A percentile compares a stretch with the other conserved stretches of the same genome.
Conservation (phyloP, 2,329 filamentous ascomycete genomes). For the Rosellinia necatrix region DNA sequence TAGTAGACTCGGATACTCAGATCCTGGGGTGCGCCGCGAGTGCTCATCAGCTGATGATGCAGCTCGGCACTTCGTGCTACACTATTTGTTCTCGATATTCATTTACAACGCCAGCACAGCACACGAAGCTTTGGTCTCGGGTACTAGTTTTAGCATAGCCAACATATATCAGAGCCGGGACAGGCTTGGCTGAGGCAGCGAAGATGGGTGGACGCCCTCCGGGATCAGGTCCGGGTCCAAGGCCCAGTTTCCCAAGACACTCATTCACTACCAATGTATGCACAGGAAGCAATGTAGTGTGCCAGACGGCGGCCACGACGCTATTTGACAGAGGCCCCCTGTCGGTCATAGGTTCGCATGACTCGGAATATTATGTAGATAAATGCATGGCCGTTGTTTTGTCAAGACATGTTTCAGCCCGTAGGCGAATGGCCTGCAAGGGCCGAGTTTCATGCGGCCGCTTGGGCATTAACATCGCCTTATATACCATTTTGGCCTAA, state of each 20-base stretch:
- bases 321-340: background rate
- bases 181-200: slow-evolving; percentile 8
- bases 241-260: too few species aligned
- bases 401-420: slow-evolving; percentile 38
- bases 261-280: too few species aligned
- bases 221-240: slow-evolving; percentile 7
- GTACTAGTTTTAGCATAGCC: slow-evolving; percentile 14
- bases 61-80: slow-evolving; percentile 28
- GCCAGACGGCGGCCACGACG: background rate
- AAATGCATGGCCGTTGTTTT: slow-evolving; percentile 23
- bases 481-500: slow-evolving; percentile 24
- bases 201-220: too few species aligned
- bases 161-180: slow-evolving; percentile 4
- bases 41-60: slow-evolving; percentile 28
- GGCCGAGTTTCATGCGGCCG: slow-evolving; percentile 38
- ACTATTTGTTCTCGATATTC: slow-evolving; percentile 22
- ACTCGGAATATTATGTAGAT: slow-evolving; percentile 30
- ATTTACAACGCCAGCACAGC: slow-evolving; percentile 11
- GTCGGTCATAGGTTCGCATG: slow-evolving; percentile 14
- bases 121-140: slow-evolving; percentile 19
- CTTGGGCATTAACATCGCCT: slow-evolving; percentile 23
- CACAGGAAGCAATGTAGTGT: too few species aligned
- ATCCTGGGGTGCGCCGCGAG: slow-evolving; percentile 27
- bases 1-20: too few species aligned
- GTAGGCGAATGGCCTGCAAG: slow-evolving; percentile 34